Base-by-base conservation (phyloP, 352 stramenopile species). In the Phytophthora uliginosa region DNA sequence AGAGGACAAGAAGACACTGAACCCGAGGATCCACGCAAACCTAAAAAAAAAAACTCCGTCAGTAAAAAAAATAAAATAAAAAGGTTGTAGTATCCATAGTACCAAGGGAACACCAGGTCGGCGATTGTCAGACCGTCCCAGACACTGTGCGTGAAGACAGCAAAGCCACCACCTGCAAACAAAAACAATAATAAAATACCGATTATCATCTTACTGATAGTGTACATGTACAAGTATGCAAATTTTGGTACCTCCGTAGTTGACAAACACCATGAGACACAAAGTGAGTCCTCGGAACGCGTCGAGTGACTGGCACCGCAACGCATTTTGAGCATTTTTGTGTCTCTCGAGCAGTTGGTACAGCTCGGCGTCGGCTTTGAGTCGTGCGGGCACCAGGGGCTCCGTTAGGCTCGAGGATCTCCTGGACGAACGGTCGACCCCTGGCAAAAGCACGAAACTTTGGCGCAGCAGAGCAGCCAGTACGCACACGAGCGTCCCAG, bases 21-120 rank as follows among this genome's bases (percentile, higher is more conserved):
- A 90, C 18, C 91, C 89, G 80, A 97, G 95, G 67, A 95, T 95
- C 88, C 88, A 97, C 45, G 83, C 86, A 59, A 95, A 95, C 73
- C 86, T 54, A 7, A 6, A 10, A 15, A 2, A 53, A 62, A 42
- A 4, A 9, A 66, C 8, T 53, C 57, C 45, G 28, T 53, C 18
- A 63, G 56, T 4, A 53, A 31, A 6, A 56, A 51, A 31, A 34
- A 38, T 0, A 53, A 59, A 59, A n/a, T n/a, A 26, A 26, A 1
- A 42, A 47, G 17, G 10, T 42, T 42, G 28, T 31, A 31, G 28
- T 31, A 31, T 31, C 28, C 28, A 31, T 7, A 31, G 28, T 31
- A 95, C 89, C 85, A 96, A 2, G 91, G 90, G 52, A 97, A 97
- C 1, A 95, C 70, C 22, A 92, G 45, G 57, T 95, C 87, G 7